Conservation (phyloP, 2,329 filamentous ascomycete genomes). For the Spiromastix sp. region DNA sequence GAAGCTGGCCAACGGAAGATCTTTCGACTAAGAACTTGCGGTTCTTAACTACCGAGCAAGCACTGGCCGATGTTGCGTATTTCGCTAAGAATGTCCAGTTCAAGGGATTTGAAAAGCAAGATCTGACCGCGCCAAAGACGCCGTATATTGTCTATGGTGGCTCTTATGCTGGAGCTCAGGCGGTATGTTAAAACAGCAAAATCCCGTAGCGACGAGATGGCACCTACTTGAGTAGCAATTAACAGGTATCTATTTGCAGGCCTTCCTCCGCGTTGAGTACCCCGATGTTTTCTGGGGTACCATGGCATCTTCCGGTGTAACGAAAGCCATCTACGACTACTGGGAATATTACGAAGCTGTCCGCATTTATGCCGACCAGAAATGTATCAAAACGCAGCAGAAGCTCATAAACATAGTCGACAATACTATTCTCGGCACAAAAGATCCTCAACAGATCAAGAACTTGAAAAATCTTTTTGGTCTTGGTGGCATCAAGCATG, state of each 20-base stretch:
- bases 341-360: slow-evolving; percentile 56
- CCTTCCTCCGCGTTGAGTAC: slow-evolving; percentile 65
- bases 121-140: slow-evolving; percentile 54
- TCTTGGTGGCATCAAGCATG: slow-evolving; percentile 31
- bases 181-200: slow-evolving; percentile 17
- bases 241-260: slow-evolving; percentile 23
- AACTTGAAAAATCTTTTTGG: slow-evolving; percentile 46
- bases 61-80: slow-evolving; percentile 69
- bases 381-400: slow-evolving; percentile 56
- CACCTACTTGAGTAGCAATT: background rate
- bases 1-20: slow-evolving; percentile 58
- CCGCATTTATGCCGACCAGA: slow-evolving; percentile 44
- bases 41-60: slow-evolving; percentile 75
- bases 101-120: slow-evolving; percentile 54
- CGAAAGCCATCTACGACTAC: slow-evolving; percentile 66
- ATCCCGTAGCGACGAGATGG: too few relatives aligned
- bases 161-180: slow-evolving; percentile 72
- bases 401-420: slow-evolving; percentile 50
- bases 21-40: slow-evolving; percentile 61
- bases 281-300: slow-evolving; percentile 69
- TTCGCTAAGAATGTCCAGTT: slow-evolving; percentile 67
- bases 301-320: slow-evolving; percentile 73
- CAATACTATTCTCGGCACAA: slow-evolving; percentile 43
- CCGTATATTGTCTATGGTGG: slow-evolving; percentile 76
- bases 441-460: slow-evolving; percentile 32